These are phyloP conservation scores for Phytophthora tubulina DNA, from an alignment of 352 stramenopile species.

Conservation along the genomic window DNA sequence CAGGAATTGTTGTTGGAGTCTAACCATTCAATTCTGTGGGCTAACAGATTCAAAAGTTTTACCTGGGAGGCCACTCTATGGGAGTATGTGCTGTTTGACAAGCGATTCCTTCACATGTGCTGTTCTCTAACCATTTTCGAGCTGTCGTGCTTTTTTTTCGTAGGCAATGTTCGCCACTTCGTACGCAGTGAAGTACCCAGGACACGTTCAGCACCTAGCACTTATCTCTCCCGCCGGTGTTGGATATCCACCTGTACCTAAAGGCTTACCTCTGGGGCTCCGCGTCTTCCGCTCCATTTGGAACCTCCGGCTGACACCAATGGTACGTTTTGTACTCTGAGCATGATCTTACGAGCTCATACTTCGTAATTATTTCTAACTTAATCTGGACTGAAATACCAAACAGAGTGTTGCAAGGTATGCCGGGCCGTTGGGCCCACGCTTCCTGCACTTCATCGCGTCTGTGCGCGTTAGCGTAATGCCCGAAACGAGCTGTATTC, in stretches of 20 bases:
- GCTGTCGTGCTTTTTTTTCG: neutral
- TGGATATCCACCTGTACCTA: conserved; percentile 43
- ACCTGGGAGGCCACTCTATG: conserved; percentile 71
- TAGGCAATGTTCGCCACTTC: conserved; percentile 72
- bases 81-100: conserved; percentile 41
- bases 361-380: neutral
- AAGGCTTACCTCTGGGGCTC: conserved; percentile 45
- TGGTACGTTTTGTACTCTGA: conserved; percentile 39
- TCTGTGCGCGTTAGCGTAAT: conserved; percentile 58
- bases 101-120: neutral
- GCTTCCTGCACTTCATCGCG: conserved; percentile 60
- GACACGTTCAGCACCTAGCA: conserved; percentile 60
- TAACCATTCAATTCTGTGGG: neutral
- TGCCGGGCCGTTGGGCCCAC: conserved; percentile 61
- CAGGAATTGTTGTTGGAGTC: neutral
- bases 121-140: conserved; percentile 9
- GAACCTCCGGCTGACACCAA: conserved; percentile 61
- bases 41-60: conserved; percentile 66
- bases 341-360: neutral
- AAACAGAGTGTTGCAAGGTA: conserved; percentile 58
- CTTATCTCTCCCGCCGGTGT: conserved; percentile 75
- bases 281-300: conserved; percentile 61
- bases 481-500: conserved; percentile 71
- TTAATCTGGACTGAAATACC: neutral
- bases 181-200: conserved; percentile 59